A percentile compares a stretch with the other conserved stretches of the same genome.
Evolutionary conservation across 371 early-diverging fungal species (phyloP).

Genomic region (Fennellomyces sp.): DNA sequence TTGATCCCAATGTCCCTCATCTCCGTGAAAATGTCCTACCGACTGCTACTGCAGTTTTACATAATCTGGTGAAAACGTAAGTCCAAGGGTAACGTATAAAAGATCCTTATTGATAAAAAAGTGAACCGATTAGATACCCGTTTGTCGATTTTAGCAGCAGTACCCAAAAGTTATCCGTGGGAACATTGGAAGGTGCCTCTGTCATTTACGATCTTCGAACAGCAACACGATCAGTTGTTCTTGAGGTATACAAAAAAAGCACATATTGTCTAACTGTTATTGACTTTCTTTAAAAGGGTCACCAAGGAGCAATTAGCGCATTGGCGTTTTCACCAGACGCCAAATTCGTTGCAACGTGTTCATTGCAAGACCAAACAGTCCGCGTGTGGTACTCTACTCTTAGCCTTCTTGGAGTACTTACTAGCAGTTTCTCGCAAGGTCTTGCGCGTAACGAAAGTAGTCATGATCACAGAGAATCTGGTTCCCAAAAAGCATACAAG

Average conservation of each 20-base stretch:
- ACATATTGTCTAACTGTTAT: not conserved
- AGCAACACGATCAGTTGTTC: slow-evolving; percentile 75
- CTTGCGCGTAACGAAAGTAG: slow-evolving; percentile 17
- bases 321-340: slow-evolving; percentile 84
- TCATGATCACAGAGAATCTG: slow-evolving; percentile 13
- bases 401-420: slow-evolving; percentile 75
- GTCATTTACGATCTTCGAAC: slow-evolving; percentile 86
- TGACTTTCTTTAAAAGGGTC: slow-evolving; percentile 70
- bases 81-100: slow-evolving; percentile 1
- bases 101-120: no score
- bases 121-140: slow-evolving; percentile 67
- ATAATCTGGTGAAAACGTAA: slow-evolving; percentile 77
- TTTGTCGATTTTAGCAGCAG: slow-evolving; percentile 76
- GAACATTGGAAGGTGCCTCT: slow-evolving; percentile 78
- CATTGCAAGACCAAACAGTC: slow-evolving; percentile 70
- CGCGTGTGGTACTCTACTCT: slow-evolving; percentile 77
- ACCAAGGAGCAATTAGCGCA: slow-evolving; percentile 65
- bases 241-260: slow-evolving; percentile 69
- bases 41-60: slow-evolving; percentile 72
- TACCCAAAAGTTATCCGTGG: slow-evolving; percentile 79
- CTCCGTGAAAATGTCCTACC: slow-evolving; percentile 74
- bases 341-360: slow-evolving; percentile 76
- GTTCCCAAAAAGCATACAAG: slow-evolving; percentile 56
- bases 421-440: slow-evolving; percentile 50
- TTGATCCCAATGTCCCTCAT: slow-evolving; percentile 80